Percentiles rank a stretch among this genome's conserved stretches.
These are phyloP conservation scores for Aegilops sharonensis DNA, from an alignment of 176 grass and related monocot species.

Conservation along the genomic window DNA sequence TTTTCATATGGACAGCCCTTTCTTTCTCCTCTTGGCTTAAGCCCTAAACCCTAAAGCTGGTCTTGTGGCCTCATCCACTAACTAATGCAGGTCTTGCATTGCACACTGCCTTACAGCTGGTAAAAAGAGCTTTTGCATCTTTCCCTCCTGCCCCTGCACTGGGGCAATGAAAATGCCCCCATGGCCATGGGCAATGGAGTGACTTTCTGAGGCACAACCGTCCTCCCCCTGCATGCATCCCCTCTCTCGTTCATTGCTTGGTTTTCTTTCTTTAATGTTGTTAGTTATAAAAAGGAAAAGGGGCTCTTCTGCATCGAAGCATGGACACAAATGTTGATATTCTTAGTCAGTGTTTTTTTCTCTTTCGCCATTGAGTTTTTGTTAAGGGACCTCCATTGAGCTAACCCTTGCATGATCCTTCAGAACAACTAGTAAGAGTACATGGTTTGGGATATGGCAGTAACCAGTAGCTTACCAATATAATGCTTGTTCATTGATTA, in stretches of 20 bases:
- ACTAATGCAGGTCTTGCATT: constrained; percentile 57
- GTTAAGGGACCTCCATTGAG: too few species aligned
- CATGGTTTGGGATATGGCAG: neutral
- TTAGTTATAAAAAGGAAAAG: constrained; percentile 10
- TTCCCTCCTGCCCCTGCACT: constrained; percentile 34
- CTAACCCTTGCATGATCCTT: neutral
- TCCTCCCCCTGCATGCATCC: constrained; percentile 19
- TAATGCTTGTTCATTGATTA: neutral
- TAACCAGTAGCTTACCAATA: neutral
- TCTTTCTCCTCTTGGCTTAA: constrained; percentile 22
- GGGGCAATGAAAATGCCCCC: constrained; percentile 52
- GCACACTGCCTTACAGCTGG: constrained; percentile 56
- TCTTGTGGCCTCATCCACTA: constrained; percentile 64
- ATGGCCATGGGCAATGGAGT: constrained; percentile 55
- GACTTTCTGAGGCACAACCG: constrained; percentile 42
- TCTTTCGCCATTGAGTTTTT: neutral
- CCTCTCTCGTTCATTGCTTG: constrained; percentile 15
- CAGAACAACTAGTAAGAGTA: neutral
- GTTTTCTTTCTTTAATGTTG: constrained; percentile 45
- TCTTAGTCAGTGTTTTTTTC: constrained; percentile 10
- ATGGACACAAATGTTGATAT: constrained; percentile 28
- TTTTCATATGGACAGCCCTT: constrained; percentile 35
- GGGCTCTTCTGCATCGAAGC: neutral
- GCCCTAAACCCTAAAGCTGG: constrained; percentile 60
- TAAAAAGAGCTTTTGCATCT: constrained; percentile 54